Base-by-base conservation (phyloP, 805 yeast genomes). In the Sugiyamaella americana region DNA sequence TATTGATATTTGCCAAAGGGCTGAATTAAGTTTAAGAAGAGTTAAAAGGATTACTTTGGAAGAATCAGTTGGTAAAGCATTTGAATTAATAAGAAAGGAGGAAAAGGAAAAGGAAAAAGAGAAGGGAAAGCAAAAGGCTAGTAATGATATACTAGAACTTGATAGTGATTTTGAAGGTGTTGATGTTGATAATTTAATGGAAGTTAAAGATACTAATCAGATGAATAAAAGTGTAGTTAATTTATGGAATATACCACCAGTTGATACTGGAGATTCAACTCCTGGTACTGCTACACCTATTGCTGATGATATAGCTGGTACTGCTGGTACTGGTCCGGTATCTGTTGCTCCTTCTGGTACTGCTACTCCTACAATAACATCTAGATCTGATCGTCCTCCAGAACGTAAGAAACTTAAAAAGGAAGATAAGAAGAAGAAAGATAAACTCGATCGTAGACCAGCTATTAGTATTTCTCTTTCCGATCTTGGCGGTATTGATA, bases 401-500 rank as follows among this genome's bases (percentile, higher is more conserved):
- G 67, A 51, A 39, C 60, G 61, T 0, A 72, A 73, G 51, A 63
- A 72, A 53, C 73, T 22, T 21, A 66, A 47, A 71, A 73, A 57
- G 64, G 65, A 49, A 48, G 51, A 83, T 80, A 58, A 76, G 85
- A 66, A 67, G 82, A 58, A 46, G 73, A 70, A 50, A 73, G 76
- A 51, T 83, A 82, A 58, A 75, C 86, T 66, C 66, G 82, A 11
- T 85, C 88, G 32, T 44, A 50, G 55, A 30, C 61, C 65, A 3
- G 58, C 64, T 13, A 94, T 96, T 18, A 67, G 75, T 1, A 65
- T 80, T 0, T 78, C 82, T 2, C 68, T 93, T 23, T 71, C 84
- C 3, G 80, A 87, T 26, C 68, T 93, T 11, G 98, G 98, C 22
- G 98, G 98, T 1, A 78, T 93, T 67, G 94, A 84, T 53, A 79